Evolutionary conservation across 2,329 filamentous ascomycete genomes (phyloP), one percentile per base, ranked within the genome.

Genomic region (Colletotrichum cereale): DNA sequence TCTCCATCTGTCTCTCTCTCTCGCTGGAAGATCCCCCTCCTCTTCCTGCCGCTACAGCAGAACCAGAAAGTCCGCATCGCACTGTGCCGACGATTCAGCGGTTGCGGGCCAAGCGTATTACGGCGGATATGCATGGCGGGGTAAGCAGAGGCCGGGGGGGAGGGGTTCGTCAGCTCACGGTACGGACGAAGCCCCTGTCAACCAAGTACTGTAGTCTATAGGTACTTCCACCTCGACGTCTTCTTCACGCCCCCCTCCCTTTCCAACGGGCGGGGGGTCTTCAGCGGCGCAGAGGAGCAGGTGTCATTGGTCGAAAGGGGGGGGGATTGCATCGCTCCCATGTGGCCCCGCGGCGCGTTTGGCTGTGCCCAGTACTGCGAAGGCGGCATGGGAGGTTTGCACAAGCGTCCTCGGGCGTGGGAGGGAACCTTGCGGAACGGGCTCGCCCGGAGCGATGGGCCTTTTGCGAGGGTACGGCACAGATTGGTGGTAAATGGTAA

Each of bases 351-450:
- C 26, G 44, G 36, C 29, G n/a, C n/a, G n/a, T n/a, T n/a, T n/a
- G n/a, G n/a, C n/a, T n/a, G n/a, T n/a, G n/a, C n/a, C n/a, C n/a
- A n/a, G n/a, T n/a, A n/a, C n/a, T n/a, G n/a, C n/a, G n/a, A n/a
- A 26, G 29, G 42, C 58, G 26, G 26, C 58, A 62, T 62, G 58
- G 42, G 44, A 24, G 10, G 36, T 18, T 21, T 40, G 55, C 58
- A 53, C 26, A 69, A 58, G 66, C 61, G 48, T 48, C 31, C 40
- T 57, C 52, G 48, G 48, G 67, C 56, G 67, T 57, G 67, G 63
- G 44, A 48, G 42, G 42, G 63, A 56, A 71, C 63, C 56, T 56
- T 52, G 67, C 63, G 53, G 62, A 66, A 66, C 26, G 48, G 63
- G 62, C 36, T 56, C 38, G 63, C 47, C 63, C 63, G 40, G 56